phyloP scores from a whole-genome alignment of 495 filamentous ascomycete genomes.

The Lasiosphaeriaceae sp. region DNA sequence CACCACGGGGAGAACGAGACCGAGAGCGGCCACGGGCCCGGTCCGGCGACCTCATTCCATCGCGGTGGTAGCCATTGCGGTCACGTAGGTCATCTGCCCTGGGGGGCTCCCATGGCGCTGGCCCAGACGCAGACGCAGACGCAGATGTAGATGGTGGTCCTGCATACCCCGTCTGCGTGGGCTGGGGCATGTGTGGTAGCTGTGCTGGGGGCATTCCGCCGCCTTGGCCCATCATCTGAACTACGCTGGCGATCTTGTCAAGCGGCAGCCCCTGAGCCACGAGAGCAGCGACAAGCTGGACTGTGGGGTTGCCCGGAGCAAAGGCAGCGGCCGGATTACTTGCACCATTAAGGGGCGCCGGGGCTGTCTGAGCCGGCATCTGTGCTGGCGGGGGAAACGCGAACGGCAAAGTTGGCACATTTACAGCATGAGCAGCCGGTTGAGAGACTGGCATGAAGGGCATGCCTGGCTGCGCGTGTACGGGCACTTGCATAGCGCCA shows the following conservation, averaged over 20 bases:
- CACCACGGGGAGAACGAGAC: constrained; percentile 60
- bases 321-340: constrained; percentile 40
- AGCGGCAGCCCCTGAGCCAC: constrained; percentile 40
- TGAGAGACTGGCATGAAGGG: constrained; percentile 27
- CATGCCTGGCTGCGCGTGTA: constrained; percentile 18
- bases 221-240: constrained; percentile 38
- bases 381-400: constrained; percentile 15
- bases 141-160: constrained; percentile 27
- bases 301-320: constrained; percentile 31
- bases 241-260: constrained; percentile 45
- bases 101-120: constrained; percentile 35
- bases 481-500: constrained; percentile 13
- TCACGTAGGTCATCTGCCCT: constrained; percentile 57
- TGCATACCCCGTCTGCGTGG: constrained; percentile 23
- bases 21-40: constrained; percentile 70
- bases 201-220: constrained; percentile 18
- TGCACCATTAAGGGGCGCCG: constrained; percentile 32
- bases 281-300: constrained; percentile 50
- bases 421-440: constrained; percentile 54
- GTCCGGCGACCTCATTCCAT: constrained; percentile 48
- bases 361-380: constrained; percentile 37
- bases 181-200: constrained; percentile 18
- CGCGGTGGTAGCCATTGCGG: constrained; percentile 47
- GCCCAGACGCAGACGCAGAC: constrained; percentile 30
- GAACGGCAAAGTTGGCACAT: constrained; percentile 52